A percentile compares a stretch with the other conserved stretches of the same genome.
These are phyloP conservation scores for Ormosia emarginata DNA, from an alignment of 306 rosid genomes.

Conservation along the genomic window DNA sequence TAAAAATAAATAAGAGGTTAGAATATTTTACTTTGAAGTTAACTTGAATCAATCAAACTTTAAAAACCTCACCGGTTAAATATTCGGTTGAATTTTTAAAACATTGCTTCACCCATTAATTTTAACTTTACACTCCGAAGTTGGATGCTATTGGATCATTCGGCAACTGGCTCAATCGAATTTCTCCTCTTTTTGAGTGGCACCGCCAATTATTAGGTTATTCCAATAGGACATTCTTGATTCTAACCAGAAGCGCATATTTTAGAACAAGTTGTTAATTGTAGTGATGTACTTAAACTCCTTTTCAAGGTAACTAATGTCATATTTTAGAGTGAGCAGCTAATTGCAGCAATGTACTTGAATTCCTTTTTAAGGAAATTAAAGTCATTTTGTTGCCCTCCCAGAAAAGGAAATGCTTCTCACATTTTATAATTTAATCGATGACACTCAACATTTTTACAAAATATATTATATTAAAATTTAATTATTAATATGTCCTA, in stretches of 20 bases:
- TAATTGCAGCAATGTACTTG: neutral
- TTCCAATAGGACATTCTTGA: neutral
- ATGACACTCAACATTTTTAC: too few species aligned
- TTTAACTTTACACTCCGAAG: neutral
- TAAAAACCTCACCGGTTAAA: too few species aligned
- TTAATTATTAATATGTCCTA: too few species aligned
- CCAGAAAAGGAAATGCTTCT: too few species aligned
- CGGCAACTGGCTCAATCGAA: neutral
- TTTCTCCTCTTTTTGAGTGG: neutral
- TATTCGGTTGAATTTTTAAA: too few species aligned
- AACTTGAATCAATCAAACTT: too few species aligned
- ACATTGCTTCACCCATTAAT: too few species aligned
- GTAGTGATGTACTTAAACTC: neutral
- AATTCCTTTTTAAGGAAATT: neutral
- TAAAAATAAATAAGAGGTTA: too few species aligned
- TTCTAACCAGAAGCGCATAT: neutral
- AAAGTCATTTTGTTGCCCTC: neutral
- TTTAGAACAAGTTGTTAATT: neutral
- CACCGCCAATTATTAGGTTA: neutral
- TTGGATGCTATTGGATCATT: neutral
- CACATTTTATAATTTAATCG: too few species aligned
- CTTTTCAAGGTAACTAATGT: neutral
- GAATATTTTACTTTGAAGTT: too few species aligned
- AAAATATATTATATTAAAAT: too few species aligned
- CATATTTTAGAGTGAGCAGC: neutral